These are phyloP conservation scores for Bertia moriformis DNA, from an alignment of 2,329 filamentous ascomycete species.

Conservation along the genomic window DNA sequence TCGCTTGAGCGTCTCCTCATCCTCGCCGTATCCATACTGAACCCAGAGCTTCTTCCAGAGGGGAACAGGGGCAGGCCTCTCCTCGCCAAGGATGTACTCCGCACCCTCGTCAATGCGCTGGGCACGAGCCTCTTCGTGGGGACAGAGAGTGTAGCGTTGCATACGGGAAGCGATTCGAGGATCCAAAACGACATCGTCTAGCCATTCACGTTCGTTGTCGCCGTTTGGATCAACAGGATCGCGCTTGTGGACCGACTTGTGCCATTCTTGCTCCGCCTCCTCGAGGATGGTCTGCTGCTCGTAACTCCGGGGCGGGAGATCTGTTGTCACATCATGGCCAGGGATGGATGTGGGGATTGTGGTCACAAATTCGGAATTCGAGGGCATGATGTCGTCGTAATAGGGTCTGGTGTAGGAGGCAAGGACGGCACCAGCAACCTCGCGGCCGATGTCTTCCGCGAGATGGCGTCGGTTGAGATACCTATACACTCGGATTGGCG, in stretches of 20 bases:
- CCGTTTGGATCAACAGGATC: constrained; percentile 21
- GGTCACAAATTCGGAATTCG: constrained; percentile 6
- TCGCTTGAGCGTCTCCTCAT: not conserved
- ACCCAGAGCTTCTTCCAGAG: not conserved
- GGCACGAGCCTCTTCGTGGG: constrained; percentile 42
- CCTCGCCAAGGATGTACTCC: constrained; percentile 22
- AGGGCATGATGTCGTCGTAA: constrained; percentile 6
- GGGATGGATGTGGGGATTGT: constrained; percentile 2
- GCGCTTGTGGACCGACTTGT: constrained; percentile 39
- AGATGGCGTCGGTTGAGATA: constrained; percentile 50
- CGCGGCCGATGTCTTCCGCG: constrained; percentile 52
- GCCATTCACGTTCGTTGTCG: constrained; percentile 8
- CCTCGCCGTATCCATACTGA: not conserved
- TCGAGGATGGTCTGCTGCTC: constrained; percentile 39
- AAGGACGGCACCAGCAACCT: constrained; percentile 52
- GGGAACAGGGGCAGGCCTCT: not conserved
- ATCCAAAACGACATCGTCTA: constrained; percentile 43
- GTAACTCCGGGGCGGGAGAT: constrained; percentile 2
- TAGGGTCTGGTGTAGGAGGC: constrained; percentile 9
- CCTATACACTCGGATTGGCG: constrained; percentile 53
- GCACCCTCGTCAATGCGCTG: constrained; percentile 26
- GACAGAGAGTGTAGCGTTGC: constrained; percentile 39
- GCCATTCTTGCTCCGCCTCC: constrained; percentile 51
- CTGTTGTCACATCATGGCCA: not conserved
- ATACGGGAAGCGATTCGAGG: constrained; percentile 45